phyloP scores from a whole-genome alignment of 352 stramenopile genomes.

The Pythium monospermum region DNA sequence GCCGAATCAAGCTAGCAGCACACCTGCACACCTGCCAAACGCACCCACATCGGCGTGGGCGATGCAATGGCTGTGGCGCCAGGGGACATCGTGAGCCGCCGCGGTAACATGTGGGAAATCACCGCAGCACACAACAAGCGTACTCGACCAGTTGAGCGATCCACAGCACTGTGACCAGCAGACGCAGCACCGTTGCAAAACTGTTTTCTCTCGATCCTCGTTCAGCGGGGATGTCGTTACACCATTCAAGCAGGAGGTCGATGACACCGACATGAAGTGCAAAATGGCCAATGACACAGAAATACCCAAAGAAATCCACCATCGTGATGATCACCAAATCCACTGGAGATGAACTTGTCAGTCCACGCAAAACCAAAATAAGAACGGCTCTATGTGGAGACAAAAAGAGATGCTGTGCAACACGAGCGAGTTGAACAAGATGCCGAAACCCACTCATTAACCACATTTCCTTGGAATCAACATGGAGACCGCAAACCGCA shows the following conservation, averaged over 20 bases:
- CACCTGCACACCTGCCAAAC: conserved; percentile 36
- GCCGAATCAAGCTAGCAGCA: conserved; percentile 78
- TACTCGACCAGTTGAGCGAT: conserved; percentile 34
- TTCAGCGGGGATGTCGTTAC: no score
- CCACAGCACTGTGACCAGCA: conserved; percentile 41
- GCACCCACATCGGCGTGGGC: conserved; percentile 8
- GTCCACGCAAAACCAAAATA: conserved; percentile 6
- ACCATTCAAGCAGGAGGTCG: conserved; percentile 31
- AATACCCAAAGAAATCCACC: conserved; percentile 16
- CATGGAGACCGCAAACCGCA: conserved; percentile 61
- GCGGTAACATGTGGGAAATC: conserved; percentile 51
- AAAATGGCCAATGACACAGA: conserved; percentile 19
- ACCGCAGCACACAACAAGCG: conserved; percentile 39
- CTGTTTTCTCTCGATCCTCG: conserved; percentile 9
- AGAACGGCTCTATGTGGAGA: conserved; percentile 13
- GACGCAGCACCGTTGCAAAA: conserved; percentile 37
- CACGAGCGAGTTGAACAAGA: conserved; percentile 64
- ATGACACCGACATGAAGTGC: conserved; percentile 36
- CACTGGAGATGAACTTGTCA: conserved; percentile 14
- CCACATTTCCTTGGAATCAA: conserved; percentile 62
- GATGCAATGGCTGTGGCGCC: conserved; percentile 23
- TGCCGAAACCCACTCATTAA: conserved; percentile 52
- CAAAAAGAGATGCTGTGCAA: conserved; percentile 12
- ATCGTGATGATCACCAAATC: conserved; percentile 23
- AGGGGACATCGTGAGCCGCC: conserved; percentile 35